Conservation (phyloP, 768 basidiomycete species). For the Boletus rufocinnamomeus region DNA sequence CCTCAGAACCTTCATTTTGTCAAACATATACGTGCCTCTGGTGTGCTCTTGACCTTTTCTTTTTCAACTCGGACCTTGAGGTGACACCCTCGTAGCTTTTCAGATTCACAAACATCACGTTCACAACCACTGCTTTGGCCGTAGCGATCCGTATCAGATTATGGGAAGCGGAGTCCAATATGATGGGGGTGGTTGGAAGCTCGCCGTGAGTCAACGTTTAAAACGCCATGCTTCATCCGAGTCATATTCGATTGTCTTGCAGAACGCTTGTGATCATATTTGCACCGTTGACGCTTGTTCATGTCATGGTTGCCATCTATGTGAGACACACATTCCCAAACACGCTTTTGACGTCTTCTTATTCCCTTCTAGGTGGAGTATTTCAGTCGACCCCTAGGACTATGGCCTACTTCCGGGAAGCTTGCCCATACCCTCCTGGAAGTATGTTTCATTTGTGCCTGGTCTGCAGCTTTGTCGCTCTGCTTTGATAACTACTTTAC, state of each 20-base stretch:
- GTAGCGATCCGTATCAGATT: conserved; percentile 75
- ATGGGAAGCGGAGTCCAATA: conserved; percentile 49
- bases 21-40: conserved; percentile 77
- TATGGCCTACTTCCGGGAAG: conserved; percentile 88
- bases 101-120: conserved; percentile 80
- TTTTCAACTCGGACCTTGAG: conserved; percentile 1
- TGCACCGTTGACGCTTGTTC: conserved; percentile 76
- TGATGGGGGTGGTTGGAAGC: conserved; percentile 76
- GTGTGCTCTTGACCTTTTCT: conserved; percentile 42
- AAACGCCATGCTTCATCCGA: neutral
- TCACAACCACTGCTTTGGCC: conserved; percentile 77
- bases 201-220: conserved; percentile 61
- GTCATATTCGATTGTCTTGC: conserved; percentile 1
- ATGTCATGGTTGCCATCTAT: conserved; percentile 86
- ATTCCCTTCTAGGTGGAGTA: conserved; percentile 71
- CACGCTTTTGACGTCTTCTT: conserved; percentile 15
- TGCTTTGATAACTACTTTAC: conserved; percentile 94
- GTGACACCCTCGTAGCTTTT: conserved; percentile 57
- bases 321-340: conserved; percentile 44
- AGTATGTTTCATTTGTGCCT: conserved; percentile 90
- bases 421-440: conserved; percentile 85
- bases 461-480: conserved; percentile 87
- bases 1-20: conserved; percentile 66
- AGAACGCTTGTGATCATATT: conserved; percentile 86
- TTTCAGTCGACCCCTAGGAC: conserved; percentile 87